These are phyloP conservation scores for Globisporangium heterothallicum DNA, from an alignment of 352 stramenopile genomes.

Conservation along the genomic window DNA sequence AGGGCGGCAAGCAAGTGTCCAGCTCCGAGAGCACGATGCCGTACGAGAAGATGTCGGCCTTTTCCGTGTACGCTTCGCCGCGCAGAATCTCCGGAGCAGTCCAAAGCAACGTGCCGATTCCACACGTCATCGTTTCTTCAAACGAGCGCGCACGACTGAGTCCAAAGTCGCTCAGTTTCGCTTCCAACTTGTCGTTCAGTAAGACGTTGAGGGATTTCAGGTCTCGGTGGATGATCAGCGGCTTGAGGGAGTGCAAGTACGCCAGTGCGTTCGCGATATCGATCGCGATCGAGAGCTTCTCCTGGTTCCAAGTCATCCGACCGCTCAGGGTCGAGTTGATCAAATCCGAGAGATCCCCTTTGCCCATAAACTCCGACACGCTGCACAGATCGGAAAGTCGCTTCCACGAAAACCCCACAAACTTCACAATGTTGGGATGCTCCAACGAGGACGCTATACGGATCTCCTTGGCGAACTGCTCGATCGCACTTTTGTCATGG, in stretches of 20 bases:
- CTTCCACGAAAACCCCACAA: constrained; percentile 29
- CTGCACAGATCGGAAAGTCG: constrained; percentile 25
- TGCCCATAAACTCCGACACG: constrained; percentile 28
- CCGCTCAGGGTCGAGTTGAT: constrained; percentile 22
- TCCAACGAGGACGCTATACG: constrained; percentile 22
- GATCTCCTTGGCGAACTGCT: constrained; percentile 28
- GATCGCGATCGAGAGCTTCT: constrained; percentile 31
- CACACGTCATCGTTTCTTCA: constrained; percentile 35
- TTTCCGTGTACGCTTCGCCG: constrained; percentile 38
- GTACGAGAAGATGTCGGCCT: constrained; percentile 31
- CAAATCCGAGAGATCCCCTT: constrained; percentile 24
- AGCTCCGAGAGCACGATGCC: constrained; percentile 31
- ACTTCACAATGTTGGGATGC: constrained; percentile 12
- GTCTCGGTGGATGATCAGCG: constrained; percentile 10
- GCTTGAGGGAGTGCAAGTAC: constrained; percentile 7
- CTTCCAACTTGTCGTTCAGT: constrained; percentile 38
- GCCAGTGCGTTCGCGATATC: constrained; percentile 23
- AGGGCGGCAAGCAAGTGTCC: constrained; percentile 30
- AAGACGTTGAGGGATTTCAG: constrained; percentile 22
- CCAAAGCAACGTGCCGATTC: constrained; percentile 40
- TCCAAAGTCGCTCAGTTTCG: constrained; percentile 72
- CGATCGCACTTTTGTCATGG: constrained; percentile 16
- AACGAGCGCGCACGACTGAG: constrained; percentile 21
- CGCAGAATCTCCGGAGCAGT: constrained; percentile 44
- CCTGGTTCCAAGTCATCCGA: constrained; percentile 14